phyloP scores from a whole-genome alignment of 2,329 filamentous ascomycete species.

The Arthrobotrys sinensis region DNA sequence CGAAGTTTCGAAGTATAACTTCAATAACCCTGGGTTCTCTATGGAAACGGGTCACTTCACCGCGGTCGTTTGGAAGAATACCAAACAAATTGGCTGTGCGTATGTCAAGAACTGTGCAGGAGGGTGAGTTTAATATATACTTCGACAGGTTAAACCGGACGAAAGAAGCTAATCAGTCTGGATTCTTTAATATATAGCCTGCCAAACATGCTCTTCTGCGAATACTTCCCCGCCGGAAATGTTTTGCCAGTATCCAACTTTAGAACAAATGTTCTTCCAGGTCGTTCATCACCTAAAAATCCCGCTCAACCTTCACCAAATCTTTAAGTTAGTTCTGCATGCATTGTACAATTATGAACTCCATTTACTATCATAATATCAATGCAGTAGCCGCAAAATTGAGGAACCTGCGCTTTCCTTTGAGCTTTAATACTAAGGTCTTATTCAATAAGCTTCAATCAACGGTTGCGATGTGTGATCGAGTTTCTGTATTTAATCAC shows the following conservation, averaged over 20 bases:
- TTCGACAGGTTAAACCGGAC: neutral
- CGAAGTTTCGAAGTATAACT: conserved; percentile 75
- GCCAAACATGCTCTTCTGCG: conserved; percentile 52
- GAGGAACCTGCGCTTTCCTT: too few relatives aligned
- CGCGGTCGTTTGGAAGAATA: conserved; percentile 79
- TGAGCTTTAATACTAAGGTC: too few relatives aligned
- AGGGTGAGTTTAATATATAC: conserved; percentile 18
- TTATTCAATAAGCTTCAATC: too few relatives aligned
- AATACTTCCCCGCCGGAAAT: conserved; percentile 50
- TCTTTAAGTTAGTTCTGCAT: neutral
- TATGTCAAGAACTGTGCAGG: conserved; percentile 62
- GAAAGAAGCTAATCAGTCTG: neutral
- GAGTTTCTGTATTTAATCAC: too few relatives aligned
- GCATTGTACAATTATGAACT: neutral
- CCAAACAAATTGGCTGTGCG: conserved; percentile 74
- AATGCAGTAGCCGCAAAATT: too few relatives aligned
- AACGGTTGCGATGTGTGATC: too few relatives aligned
- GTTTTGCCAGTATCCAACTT: conserved; percentile 49
- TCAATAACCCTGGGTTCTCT: conserved; percentile 72
- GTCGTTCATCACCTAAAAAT: conserved; percentile 8
- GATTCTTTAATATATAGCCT: conserved; percentile 7
- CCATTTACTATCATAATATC: too few relatives aligned
- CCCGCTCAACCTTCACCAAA: conserved; percentile 36
- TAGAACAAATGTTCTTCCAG: conserved; percentile 25
- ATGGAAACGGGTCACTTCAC: conserved; percentile 79